Evolutionary conservation across 805 yeast genomes (phyloP).

Genomic region (Groenewaldozyma tartarivorans): DNA sequence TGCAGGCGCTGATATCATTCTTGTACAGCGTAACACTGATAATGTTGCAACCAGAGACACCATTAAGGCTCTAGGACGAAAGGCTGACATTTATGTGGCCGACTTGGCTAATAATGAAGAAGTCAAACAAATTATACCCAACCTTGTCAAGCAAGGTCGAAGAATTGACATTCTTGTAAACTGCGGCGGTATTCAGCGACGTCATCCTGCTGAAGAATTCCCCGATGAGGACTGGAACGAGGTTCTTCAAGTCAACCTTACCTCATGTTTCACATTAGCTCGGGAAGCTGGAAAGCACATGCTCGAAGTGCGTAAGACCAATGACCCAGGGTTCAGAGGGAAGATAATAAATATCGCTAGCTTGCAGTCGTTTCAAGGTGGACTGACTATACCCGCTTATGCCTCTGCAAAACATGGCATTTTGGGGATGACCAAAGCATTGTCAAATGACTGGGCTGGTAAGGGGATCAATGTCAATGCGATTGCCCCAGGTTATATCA

Average conservation of each 20-base stretch:
- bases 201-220: conserved; percentile 29
- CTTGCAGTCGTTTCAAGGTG: conserved; percentile 34
- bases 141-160: conserved; percentile 19
- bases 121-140: conserved; percentile 24
- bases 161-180: conserved; percentile 32
- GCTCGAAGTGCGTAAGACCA: conserved; percentile 22
- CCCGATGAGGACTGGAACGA: conserved; percentile 31
- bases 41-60: conserved; percentile 24
- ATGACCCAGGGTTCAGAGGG: conserved; percentile 25
- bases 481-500: conserved; percentile 42
- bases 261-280: conserved; percentile 31
- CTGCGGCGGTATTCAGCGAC: conserved; percentile 34
- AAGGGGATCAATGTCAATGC: conserved; percentile 39
- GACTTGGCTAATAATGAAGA: conserved; percentile 24
- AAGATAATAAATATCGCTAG: conserved; percentile 37
- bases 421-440: conserved; percentile 29
- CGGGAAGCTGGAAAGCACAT: conserved; percentile 31
- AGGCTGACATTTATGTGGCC: conserved; percentile 21
- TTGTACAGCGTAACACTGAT: conserved; percentile 31
- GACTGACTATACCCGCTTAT: conserved; percentile 31
- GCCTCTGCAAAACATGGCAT: conserved; percentile 36
- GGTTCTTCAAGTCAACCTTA: conserved; percentile 34
- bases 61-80: conserved; percentile 23
- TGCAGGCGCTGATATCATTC: conserved; percentile 36
- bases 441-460: conserved; percentile 37